Conservation (phyloP, 2,329 filamentous ascomycete genomes). For the Pseudophaeomoniella oleicola region DNA sequence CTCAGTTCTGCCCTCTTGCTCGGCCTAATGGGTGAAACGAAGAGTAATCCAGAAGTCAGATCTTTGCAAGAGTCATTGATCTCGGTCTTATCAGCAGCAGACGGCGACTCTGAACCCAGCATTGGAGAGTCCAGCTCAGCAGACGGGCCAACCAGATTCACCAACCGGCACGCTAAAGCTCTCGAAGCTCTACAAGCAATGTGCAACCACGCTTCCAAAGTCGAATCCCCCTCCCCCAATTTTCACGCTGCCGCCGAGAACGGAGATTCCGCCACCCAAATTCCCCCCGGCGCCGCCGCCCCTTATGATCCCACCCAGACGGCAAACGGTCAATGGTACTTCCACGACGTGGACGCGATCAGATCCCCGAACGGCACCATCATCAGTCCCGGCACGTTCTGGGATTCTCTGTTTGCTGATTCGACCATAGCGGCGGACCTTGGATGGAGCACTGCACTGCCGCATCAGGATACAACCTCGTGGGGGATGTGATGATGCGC, state of each 20-base stretch:
- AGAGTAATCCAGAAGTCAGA: background rate
- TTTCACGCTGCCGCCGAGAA: too few species aligned
- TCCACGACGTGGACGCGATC: background rate
- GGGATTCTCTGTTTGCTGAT: background rate
- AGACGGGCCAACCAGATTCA: background rate
- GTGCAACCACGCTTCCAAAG: background rate
- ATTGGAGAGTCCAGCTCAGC: background rate
- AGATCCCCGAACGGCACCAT: background rate
- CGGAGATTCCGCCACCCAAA: background rate
- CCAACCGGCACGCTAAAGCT: background rate
- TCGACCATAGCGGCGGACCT: background rate
- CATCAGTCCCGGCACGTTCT: background rate
- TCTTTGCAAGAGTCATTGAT: background rate
- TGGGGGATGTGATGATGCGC: background rate
- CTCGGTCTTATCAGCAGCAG: background rate
- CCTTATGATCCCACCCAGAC: background rate
- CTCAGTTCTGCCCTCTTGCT: constrained; percentile 3
- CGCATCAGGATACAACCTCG: background rate
- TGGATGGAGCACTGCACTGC: background rate
- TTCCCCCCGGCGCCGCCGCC: background rate
- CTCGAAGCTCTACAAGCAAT: background rate
- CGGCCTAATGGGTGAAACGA: background rate
- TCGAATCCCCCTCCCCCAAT: background rate
- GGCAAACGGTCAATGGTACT: background rate
- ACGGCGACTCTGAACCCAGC: background rate